Base-by-base conservation (phyloP, 257 asterid genomes). In the Gardenia jasminoides region DNA sequence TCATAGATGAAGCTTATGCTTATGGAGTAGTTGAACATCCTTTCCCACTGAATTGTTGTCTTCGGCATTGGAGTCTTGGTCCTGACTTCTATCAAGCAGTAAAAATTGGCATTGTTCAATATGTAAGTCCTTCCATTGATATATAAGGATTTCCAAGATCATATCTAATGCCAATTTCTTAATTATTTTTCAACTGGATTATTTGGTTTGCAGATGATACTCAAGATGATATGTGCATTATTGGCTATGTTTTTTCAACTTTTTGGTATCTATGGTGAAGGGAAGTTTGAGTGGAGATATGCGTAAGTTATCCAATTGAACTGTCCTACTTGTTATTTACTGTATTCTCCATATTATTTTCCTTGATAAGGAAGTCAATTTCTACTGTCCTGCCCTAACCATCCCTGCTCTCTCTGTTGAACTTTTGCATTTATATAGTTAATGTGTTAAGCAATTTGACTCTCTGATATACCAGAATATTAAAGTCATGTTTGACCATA, bases 11-110 rank as follows among this genome's bases (percentile, higher is more conserved):
- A 67, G 91, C 97, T 76, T 96, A 96, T 88, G 93, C 98, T 41
- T 96, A 93, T 85, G 99, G 99, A 75, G 84, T 87, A 76, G 99
- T 96, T 58, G 97, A 93, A 75, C 98, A 96, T 87, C 98, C 98
- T 44, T 96, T 92, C 82, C 99, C 98, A 20, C 80, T 96, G 80
- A 93, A 86, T 75, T 93, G 91, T 83, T 92, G 88, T 80, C 80
- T 93, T 68, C 81, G 88, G 83, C 87, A 84, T 65, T 93, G 99
- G 99, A 84, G 79, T 76, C 97, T 93, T 15, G 98, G 99, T 74
- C 84, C 98, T 65, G 93, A 92, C 76, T 96, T 96, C 88, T 96
- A 93, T 84, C 96, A 96, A 80, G 94, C 96, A 15, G 99, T 93
- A 59, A 96, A 92, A 87, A 88, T 96, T 79, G 99, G 99, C 89